Evolutionary conservation across 805 yeast genomes (phyloP).

Genomic region (Yarrowia bubula): DNA sequence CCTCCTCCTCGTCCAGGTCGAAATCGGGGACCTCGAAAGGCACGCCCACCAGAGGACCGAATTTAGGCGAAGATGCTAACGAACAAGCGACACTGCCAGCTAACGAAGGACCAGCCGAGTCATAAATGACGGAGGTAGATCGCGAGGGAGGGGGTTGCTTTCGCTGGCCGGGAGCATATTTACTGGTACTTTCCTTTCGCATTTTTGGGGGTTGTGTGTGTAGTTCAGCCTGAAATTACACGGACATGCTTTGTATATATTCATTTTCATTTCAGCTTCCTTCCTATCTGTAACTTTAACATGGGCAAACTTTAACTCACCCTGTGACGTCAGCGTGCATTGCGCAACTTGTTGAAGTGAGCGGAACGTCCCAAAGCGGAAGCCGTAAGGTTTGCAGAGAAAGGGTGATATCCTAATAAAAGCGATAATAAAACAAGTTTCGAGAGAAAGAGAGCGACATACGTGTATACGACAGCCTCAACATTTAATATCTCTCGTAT

Average conservation of each 20-base stretch:
- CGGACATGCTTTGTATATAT: slow-evolving; percentile 6
- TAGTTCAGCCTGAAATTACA: not conserved
- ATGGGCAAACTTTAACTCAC: not conserved
- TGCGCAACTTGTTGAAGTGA: not conserved
- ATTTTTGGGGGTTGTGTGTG: not conserved
- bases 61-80: not conserved
- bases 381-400: slow-evolving; percentile 1
- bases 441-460: not conserved
- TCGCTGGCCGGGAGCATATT: slow-evolving; percentile 8
- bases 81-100: slow-evolving; percentile 9
- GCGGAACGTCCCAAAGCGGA: slow-evolving; percentile 1
- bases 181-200: not conserved
- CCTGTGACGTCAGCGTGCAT: slow-evolving; percentile 5
- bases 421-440: not conserved
- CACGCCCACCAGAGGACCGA: not conserved
- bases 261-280: not conserved
- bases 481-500: not conserved
- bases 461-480: not conserved
- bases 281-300: not conserved
- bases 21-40: slow-evolving; percentile 1
- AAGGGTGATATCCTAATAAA: not conserved
- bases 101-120: not conserved
- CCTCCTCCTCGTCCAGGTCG: not conserved
- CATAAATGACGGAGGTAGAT: slow-evolving; percentile 14
- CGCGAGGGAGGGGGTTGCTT: not conserved